These are phyloP conservation scores for Nematocida homosporus DNA, from an alignment of 371 early-diverging fungal species.

Conservation along the genomic window DNA sequence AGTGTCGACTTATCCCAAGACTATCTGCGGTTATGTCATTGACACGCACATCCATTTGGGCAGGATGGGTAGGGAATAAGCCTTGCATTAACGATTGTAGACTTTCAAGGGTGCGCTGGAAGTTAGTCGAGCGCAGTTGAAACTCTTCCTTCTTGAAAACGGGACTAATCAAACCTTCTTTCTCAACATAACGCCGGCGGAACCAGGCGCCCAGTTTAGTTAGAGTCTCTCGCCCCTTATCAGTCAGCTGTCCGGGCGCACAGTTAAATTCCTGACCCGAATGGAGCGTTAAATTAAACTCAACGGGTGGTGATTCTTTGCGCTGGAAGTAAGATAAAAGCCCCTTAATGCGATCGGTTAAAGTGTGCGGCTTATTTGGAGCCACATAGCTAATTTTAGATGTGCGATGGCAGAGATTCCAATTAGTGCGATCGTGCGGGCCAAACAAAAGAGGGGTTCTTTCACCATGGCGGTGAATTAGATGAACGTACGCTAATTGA, in stretches of 20 bases:
- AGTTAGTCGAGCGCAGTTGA: constrained; percentile 43
- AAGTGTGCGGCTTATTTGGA: background rate
- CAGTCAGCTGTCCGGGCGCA: constrained; percentile 53
- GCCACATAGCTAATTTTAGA: constrained; percentile 45
- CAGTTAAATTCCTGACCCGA: constrained; percentile 52
- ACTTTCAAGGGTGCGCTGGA: constrained; percentile 53
- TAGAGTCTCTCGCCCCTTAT: constrained; percentile 31
- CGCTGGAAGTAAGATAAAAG: constrained; percentile 7
- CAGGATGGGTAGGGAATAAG: constrained; percentile 9
- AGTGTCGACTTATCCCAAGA: constrained; percentile 30
- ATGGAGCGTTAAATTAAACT: constrained; percentile 11
- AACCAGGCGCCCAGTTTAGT: constrained; percentile 39
- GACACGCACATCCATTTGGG: constrained; percentile 19
- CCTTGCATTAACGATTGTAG: constrained; percentile 55
- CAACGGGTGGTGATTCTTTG: constrained; percentile 1
- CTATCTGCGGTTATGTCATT: constrained; percentile 45
- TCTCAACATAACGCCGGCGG: constrained; percentile 26
- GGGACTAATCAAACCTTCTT: constrained; percentile 5
- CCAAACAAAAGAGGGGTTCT: constrained; percentile 52
- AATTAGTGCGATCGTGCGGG: constrained; percentile 51
- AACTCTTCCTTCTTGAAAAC: constrained; percentile 39
- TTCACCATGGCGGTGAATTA: constrained; percentile 51
- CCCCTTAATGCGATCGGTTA: constrained; percentile 21
- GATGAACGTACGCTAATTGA: constrained; percentile 43
- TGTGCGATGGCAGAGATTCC: constrained; percentile 48